A percentile compares a stretch with the other conserved stretches of the same genome.
These are phyloP conservation scores for Jatropha multifida DNA, from an alignment of 441 rosid genomes.

Conservation along the genomic window DNA sequence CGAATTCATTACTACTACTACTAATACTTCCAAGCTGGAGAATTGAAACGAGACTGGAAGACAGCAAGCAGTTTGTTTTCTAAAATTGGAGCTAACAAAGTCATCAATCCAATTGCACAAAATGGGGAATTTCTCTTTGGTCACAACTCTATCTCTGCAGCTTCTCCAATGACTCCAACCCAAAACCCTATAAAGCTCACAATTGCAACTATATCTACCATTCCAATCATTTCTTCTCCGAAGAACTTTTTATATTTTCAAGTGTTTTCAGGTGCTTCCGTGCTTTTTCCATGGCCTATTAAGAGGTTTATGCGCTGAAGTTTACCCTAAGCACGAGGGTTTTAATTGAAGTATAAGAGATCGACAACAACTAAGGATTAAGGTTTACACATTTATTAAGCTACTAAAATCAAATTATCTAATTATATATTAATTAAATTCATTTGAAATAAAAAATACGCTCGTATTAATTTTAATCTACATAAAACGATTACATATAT, in stretches of 20 bases:
- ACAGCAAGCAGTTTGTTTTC: slow-evolving; percentile 34
- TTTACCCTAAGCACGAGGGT: too few species aligned
- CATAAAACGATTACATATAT: too few species aligned
- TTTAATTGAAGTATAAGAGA: too few species aligned
- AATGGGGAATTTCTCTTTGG: slow-evolving; percentile 32
- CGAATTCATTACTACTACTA: background rate
- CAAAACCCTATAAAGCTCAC: slow-evolving; percentile 26
- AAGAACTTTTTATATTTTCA: slow-evolving; percentile 43
- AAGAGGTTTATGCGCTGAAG: too few species aligned
- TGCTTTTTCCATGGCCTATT: slow-evolving; percentile 42
- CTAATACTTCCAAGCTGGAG: slow-evolving; percentile 9
- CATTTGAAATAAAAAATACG: too few species aligned
- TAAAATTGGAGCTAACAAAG: slow-evolving; percentile 22
- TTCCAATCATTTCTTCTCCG: slow-evolving; percentile 46
- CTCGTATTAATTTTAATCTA: too few species aligned
- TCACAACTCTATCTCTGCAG: slow-evolving; percentile 26
- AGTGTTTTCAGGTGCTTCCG: slow-evolving; percentile 36
- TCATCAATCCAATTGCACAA: slow-evolving; percentile 38
- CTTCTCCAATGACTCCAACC: slow-evolving; percentile 29
- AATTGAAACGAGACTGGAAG: slow-evolving; percentile 21
- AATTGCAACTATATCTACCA: slow-evolving; percentile 37
- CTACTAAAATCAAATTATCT: too few species aligned
- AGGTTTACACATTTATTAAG: too few species aligned
- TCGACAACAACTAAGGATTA: too few species aligned
- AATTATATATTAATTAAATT: too few species aligned